A percentile compares a stretch with the other conserved stretches of the same genome.
Evolutionary conservation across 2,329 filamentous ascomycete genomes (phyloP).

Genomic region (Bipolaris cookei): DNA sequence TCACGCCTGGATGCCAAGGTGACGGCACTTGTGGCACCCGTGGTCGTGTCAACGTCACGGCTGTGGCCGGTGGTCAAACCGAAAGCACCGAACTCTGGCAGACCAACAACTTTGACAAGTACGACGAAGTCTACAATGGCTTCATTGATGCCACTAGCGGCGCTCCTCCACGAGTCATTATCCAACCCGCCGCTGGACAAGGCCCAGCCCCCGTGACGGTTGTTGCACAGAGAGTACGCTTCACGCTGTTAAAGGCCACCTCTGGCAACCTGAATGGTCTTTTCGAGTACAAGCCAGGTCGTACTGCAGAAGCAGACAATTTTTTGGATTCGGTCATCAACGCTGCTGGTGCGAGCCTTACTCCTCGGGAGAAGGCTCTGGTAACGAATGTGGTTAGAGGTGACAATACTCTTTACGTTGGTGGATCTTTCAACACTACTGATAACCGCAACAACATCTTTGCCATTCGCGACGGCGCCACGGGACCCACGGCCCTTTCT

Average conservation of each 20-base stretch:
- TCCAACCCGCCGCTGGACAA: constrained; percentile 73
- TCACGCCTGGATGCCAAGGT: constrained; percentile 86
- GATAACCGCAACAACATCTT: constrained; percentile 74
- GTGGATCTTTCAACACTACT: constrained; percentile 78
- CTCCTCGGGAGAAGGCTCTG: constrained; percentile 63
- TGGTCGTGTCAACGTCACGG: constrained; percentile 83
- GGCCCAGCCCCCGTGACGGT: constrained; percentile 65
- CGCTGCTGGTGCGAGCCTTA: constrained; percentile 73
- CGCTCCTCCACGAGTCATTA: constrained; percentile 81
- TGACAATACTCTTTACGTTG: constrained; percentile 71
- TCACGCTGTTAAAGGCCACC: constrained; percentile 73
- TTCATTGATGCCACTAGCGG: constrained; percentile 77
- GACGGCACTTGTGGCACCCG: constrained; percentile 78
- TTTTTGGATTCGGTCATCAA: constrained; percentile 78
- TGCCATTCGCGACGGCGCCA: constrained; percentile 63
- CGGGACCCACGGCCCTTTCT: constrained; percentile 66
- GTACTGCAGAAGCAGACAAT: constrained; percentile 65
- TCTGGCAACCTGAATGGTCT: constrained; percentile 86
- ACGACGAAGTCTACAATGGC: constrained; percentile 88
- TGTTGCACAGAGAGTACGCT: constrained; percentile 88
- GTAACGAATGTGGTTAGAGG: constrained; percentile 72
- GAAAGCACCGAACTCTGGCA: constrained; percentile 74
- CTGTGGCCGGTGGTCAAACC: constrained; percentile 61
- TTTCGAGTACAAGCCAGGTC: constrained; percentile 82
- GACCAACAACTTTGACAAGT: constrained; percentile 96